These are phyloP conservation scores for Emericellopsis cladophorae DNA, from an alignment of 2,329 filamentous ascomycete genomes.

Conservation along the genomic window DNA sequence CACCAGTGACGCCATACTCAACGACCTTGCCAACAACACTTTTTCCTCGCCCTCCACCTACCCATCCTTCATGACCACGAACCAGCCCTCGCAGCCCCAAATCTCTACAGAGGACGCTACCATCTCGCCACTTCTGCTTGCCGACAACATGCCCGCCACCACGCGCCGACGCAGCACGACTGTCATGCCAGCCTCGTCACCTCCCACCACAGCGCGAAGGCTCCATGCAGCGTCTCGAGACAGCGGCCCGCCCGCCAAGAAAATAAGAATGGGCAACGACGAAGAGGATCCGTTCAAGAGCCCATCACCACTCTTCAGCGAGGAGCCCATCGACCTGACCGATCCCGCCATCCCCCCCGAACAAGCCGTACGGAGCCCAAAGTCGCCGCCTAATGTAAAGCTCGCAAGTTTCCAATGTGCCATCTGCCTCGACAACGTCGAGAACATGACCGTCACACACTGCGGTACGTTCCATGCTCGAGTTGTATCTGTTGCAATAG, in stretches of 20 bases:
- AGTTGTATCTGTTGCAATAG: background rate
- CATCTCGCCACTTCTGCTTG: background rate
- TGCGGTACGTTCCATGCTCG: slow-evolving; percentile 39
- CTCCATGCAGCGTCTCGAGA: background rate
- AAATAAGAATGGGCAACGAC: slow-evolving; percentile 1
- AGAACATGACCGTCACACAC: slow-evolving; percentile 47
- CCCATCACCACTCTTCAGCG: background rate
- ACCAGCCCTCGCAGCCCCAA: background rate
- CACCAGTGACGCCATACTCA: slow-evolving; percentile 11
- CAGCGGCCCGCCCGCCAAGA: background rate
- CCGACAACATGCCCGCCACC: slow-evolving; percentile 1
- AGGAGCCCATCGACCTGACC: slow-evolving; percentile 5
- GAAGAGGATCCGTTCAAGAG: slow-evolving; percentile 3
- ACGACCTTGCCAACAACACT: slow-evolving; percentile 12
- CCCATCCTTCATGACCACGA: slow-evolving; percentile 12
- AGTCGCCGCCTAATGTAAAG: slow-evolving; percentile 20
- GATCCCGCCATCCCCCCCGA: background rate
- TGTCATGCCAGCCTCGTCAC: background rate
- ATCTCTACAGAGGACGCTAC: background rate
- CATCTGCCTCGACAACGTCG: slow-evolving; percentile 54
- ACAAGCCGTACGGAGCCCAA: slow-evolving; percentile 23
- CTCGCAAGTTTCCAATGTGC: slow-evolving; percentile 49
- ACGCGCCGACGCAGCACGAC: slow-evolving; percentile 1
- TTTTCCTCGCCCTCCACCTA: slow-evolving; percentile 24
- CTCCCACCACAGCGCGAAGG: background rate